Conservation (phyloP, 2,329 filamentous ascomycete species). For the Fusarium marasasianum region DNA sequence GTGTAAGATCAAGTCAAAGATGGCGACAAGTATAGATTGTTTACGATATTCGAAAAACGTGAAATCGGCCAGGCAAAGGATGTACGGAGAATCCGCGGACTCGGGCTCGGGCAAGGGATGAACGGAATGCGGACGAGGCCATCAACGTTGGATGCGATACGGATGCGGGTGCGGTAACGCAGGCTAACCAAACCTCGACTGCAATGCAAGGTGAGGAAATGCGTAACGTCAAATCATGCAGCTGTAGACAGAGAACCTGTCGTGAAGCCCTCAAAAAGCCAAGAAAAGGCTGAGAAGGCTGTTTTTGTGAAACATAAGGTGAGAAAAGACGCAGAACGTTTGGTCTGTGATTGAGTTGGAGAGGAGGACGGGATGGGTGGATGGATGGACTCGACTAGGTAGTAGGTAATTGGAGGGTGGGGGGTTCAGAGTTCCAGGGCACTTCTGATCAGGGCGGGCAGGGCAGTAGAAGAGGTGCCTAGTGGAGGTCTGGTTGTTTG, state of each 20-base stretch:
- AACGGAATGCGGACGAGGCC: slow-evolving; percentile 12
- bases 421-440: not conserved
- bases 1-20: not conserved
- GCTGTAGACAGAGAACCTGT: slow-evolving; percentile 16
- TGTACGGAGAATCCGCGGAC: slow-evolving; percentile 22
- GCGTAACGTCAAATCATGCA: slow-evolving; percentile 7
- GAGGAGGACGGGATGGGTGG: not conserved
- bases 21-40: slow-evolving; percentile 1
- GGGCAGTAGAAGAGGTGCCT: no score
- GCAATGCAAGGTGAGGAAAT: not conserved
- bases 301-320: slow-evolving; percentile 30
- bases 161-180: slow-evolving; percentile 1
- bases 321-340: slow-evolving; percentile 19
- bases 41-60: slow-evolving; percentile 7
- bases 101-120: slow-evolving; percentile 14
- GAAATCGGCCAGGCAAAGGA: slow-evolving; percentile 7
- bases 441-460: not conserved
- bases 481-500: not conserved
- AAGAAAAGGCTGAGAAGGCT: slow-evolving; percentile 32
- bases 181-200: not conserved
- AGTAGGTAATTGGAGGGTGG: not conserved
- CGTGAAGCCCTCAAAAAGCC: slow-evolving; percentile 16
- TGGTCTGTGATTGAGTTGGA: slow-evolving; percentile 15
- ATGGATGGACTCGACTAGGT: not conserved
- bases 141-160: slow-evolving; percentile 18